Conservation (phyloP, 257 asterid species). For the Solanum gandarillasii region DNA sequence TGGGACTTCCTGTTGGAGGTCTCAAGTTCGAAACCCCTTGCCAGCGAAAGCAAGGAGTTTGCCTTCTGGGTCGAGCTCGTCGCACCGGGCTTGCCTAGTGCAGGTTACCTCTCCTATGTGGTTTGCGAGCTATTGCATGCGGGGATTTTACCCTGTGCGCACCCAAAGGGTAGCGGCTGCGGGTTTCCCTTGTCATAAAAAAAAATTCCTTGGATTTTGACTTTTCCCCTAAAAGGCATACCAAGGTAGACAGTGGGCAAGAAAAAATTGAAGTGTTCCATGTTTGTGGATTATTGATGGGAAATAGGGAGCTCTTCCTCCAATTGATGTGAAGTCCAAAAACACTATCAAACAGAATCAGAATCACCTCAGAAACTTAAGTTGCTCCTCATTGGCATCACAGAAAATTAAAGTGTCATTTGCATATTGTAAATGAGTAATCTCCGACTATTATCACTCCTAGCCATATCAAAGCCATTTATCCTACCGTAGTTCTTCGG, state of each 20-base stretch:
- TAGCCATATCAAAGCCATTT: background rate
- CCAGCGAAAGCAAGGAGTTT: too few relatives aligned
- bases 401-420: background rate
- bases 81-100: too few relatives aligned
- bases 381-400: background rate
- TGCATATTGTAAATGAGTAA: background rate
- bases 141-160: too few relatives aligned
- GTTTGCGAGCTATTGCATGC: too few relatives aligned
- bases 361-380: background rate
- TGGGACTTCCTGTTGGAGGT: too few relatives aligned
- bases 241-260: background rate
- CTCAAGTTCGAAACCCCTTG: too few relatives aligned
- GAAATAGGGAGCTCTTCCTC: background rate
- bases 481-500: background rate
- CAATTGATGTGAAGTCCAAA: background rate
- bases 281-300: background rate
- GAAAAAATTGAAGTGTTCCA: background rate
- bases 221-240: background rate
- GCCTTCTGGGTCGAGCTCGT: too few relatives aligned
- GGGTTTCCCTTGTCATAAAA: too few relatives aligned
- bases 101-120: too few relatives aligned
- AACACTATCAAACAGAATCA: background rate
- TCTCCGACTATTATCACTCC: background rate
- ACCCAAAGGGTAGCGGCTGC: too few relatives aligned
- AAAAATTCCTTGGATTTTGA: background rate